A percentile compares a stretch with the other conserved stretches of the same genome.
Conservation (phyloP, 2,329 filamentous ascomycete genomes). For the Fusarium mexicanum region DNA sequence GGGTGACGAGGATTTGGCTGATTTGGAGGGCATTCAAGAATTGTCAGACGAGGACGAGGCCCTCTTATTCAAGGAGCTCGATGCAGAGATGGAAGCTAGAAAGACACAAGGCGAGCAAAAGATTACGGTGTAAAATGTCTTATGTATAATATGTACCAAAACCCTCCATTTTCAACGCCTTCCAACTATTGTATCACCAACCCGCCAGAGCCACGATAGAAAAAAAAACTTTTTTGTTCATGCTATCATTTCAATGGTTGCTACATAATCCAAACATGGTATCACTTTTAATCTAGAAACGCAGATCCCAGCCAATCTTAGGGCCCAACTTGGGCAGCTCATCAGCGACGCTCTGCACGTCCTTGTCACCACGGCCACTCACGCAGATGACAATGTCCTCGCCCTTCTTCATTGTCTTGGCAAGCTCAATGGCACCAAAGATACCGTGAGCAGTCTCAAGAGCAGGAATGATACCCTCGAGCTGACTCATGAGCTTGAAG, state of each 20-base stretch:
- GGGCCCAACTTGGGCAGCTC: slow-evolving; percentile 90
- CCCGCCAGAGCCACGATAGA: slow-evolving; percentile 26
- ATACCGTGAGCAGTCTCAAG: slow-evolving; percentile 94
- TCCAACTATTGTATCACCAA: slow-evolving; percentile 39
- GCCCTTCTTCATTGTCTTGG: slow-evolving; percentile 89
- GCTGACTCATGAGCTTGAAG: slow-evolving; percentile 84
- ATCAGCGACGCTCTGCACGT: slow-evolving; percentile 97
- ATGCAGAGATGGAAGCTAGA: slow-evolving; percentile 41
- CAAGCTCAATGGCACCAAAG: slow-evolving; percentile 86
- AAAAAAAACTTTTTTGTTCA: slow-evolving; percentile 22
- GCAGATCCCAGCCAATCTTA: slow-evolving; percentile 79
- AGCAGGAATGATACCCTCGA: slow-evolving; percentile 97
- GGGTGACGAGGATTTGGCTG: slow-evolving; percentile 52
- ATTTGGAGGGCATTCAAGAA: slow-evolving; percentile 53
- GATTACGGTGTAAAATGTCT: slow-evolving; percentile 39
- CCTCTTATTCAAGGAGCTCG: slow-evolving; percentile 46
- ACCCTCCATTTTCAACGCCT: slow-evolving; percentile 39
- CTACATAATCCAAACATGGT: slow-evolving; percentile 27
- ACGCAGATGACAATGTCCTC: slow-evolving; percentile 94
- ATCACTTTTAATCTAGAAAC: slow-evolving; percentile 54
- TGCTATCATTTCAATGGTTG: slow-evolving; percentile 21
- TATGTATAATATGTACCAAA: slow-evolving; percentile 45
- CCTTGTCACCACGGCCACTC: slow-evolving; percentile 95
- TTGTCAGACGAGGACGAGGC: slow-evolving; percentile 52
- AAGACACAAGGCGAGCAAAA: slow-evolving; percentile 13